Conservation (phyloP, 768 basidiomycete species). For the Trametes punicea region DNA sequence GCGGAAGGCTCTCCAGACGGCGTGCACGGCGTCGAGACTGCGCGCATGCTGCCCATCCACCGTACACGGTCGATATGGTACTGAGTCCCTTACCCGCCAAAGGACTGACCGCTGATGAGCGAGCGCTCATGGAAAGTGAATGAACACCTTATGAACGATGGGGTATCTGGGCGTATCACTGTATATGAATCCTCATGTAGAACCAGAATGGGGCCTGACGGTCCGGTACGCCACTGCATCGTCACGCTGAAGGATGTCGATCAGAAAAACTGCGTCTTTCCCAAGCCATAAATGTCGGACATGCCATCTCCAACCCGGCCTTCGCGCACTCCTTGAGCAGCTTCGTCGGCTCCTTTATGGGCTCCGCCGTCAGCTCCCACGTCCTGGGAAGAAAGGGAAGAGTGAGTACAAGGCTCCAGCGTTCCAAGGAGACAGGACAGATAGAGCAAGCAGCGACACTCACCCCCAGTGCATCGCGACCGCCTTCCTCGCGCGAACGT, state of each 20-base stretch:
- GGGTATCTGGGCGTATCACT: too few relatives aligned
- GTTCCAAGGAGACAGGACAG: too few relatives aligned
- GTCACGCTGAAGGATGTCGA: too few relatives aligned
- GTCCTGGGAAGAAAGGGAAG: slow-evolving; percentile 39
- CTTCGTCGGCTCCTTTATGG: slow-evolving; percentile 59
- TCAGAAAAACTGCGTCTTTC: slow-evolving; percentile 46
- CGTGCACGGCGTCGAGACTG: slow-evolving; percentile 53
- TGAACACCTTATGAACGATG: too few relatives aligned
- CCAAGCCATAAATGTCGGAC: slow-evolving; percentile 57
- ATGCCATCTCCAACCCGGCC: slow-evolving; percentile 48
- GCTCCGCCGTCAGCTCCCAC: slow-evolving; percentile 51
- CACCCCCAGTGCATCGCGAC: slow-evolving; percentile 74
- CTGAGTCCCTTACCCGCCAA: slow-evolving; percentile 31
- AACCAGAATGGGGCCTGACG: too few relatives aligned
- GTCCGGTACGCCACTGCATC: too few relatives aligned
- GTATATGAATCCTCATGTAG: too few relatives aligned
- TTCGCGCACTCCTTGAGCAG: slow-evolving; percentile 51
- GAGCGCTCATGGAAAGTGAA: too few relatives aligned
- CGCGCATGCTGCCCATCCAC: slow-evolving; percentile 64
- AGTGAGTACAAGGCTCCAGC: too few relatives aligned
- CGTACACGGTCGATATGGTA: slow-evolving; percentile 87
- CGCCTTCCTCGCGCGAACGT: slow-evolving; percentile 55
- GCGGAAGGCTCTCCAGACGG: slow-evolving; percentile 60
- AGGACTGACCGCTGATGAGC: too few relatives aligned
- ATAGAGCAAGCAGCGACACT: too few relatives aligned